Conservation (phyloP, 2,329 filamentous ascomycete species). For the Trichoderma gracile region DNA sequence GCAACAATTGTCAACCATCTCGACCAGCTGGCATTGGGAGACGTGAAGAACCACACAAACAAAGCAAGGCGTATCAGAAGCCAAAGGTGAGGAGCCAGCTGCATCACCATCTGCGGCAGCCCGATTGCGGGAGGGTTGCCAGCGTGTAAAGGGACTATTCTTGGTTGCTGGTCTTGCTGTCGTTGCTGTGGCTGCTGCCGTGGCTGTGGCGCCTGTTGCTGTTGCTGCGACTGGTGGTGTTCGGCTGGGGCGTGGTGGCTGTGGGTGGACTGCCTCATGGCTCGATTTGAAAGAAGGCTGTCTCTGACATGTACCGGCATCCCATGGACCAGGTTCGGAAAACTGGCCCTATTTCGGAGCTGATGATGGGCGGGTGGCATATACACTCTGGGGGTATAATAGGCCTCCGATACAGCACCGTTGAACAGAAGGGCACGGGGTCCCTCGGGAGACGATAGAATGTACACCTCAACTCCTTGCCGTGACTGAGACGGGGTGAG, state of each 20-base stretch:
- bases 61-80: slow-evolving; percentile 57
- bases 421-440: slow-evolving; percentile 60
- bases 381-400: slow-evolving; percentile 49
- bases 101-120: slow-evolving; percentile 38
- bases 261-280: slow-evolving; percentile 28
- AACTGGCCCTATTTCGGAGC: slow-evolving; percentile 30
- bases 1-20: slow-evolving; percentile 58
- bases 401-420: slow-evolving; percentile 50
- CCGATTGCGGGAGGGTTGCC: slow-evolving; percentile 44
- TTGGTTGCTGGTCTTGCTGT: slow-evolving; percentile 25
- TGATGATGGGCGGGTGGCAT: slow-evolving; percentile 35
- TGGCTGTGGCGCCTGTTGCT: slow-evolving; percentile 32
- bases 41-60: slow-evolving; percentile 67
- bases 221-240: slow-evolving; percentile 29
- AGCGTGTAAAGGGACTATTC: slow-evolving; percentile 37
- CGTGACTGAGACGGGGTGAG: slow-evolving; percentile 30
- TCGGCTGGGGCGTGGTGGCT: slow-evolving; percentile 28
- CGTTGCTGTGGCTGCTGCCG: slow-evolving; percentile 35
- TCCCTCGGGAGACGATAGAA: slow-evolving; percentile 61
- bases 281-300: slow-evolving; percentile 28
- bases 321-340: slow-evolving; percentile 24
- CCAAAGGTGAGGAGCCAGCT: slow-evolving; percentile 63
- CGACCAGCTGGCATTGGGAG: slow-evolving; percentile 58
- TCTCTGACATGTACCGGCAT: slow-evolving; percentile 17
- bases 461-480: slow-evolving; percentile 55